phyloP scores from a whole-genome alignment of 345 rosid genomes.

The Carallia brachiata region DNA sequence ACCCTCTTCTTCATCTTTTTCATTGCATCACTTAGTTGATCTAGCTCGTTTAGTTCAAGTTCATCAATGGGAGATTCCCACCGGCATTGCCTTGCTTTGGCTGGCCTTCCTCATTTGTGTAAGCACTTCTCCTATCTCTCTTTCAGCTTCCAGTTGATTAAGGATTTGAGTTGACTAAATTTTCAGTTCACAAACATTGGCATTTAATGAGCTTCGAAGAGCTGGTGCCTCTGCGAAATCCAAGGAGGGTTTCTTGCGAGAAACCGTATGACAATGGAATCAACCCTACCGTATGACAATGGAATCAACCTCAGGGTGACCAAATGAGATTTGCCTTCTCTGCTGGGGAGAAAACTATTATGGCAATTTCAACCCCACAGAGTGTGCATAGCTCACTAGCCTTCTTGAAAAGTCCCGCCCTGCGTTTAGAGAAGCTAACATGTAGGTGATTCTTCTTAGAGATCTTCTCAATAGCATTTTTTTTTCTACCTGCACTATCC shows the following conservation, averaged over 20 bases:
- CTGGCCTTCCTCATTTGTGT: slow-evolving; percentile 6
- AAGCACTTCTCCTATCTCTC: slow-evolving; percentile 12
- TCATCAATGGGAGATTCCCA: slow-evolving; percentile 24
- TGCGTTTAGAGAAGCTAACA: slow-evolving; percentile 17
- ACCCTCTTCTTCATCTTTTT: slow-evolving; percentile 15
- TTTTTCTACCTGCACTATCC: slow-evolving; percentile 11
- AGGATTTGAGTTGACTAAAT: neutral
- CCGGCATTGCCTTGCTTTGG: slow-evolving; percentile 6
- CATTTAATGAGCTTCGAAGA: slow-evolving; percentile 23
- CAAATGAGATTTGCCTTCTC: slow-evolving; percentile 7
- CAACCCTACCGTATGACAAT: neutral
- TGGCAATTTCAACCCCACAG: slow-evolving; percentile 15
- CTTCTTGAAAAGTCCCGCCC: slow-evolving; percentile 19
- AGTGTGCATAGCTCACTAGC: slow-evolving; percentile 24
- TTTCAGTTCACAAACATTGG: slow-evolving; percentile 17
- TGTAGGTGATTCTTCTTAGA: slow-evolving; percentile 13
- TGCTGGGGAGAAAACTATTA: slow-evolving; percentile 13
- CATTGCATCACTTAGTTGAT: slow-evolving; percentile 14
- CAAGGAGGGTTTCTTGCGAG: neutral
- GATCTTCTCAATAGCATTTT: slow-evolving; percentile 9
- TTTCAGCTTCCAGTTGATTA: slow-evolving; percentile 14
- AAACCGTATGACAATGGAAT: neutral
- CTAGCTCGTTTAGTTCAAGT: slow-evolving; percentile 9
- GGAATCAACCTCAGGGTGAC: slow-evolving; percentile 15
- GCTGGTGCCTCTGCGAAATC: neutral